Percentiles rank a stretch among this genome's conserved stretches.
phyloP scores from a whole-genome alignment of 768 basidiomycete genomes.

The Asterophora parasitica region DNA sequence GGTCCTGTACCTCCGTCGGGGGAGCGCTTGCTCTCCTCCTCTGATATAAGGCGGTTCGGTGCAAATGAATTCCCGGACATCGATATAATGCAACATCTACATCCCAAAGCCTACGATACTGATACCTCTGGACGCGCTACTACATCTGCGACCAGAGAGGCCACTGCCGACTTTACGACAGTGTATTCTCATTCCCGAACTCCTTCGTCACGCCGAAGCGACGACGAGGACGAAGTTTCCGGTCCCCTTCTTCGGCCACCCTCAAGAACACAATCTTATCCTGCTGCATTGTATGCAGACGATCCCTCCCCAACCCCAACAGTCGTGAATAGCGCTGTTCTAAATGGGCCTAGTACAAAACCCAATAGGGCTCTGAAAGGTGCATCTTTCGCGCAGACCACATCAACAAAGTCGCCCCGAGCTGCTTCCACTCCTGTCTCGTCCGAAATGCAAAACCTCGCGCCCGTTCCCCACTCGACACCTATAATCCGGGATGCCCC shows the following conservation, averaged over 20 bases:
- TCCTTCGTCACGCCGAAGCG: neutral
- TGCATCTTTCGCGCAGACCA: neutral
- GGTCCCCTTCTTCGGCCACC: constrained; percentile 4
- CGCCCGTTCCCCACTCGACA: neutral
- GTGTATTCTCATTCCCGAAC: neutral
- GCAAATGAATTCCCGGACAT: constrained; percentile 6
- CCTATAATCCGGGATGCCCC: neutral
- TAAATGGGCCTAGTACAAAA: neutral
- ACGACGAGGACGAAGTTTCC: neutral
- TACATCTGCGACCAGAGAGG: neutral
- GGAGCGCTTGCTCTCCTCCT: neutral
- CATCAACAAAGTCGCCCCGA: neutral
- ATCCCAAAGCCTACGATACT: neutral
- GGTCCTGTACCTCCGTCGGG: neutral
- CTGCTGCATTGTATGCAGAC: constrained; percentile 2
- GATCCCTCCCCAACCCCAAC: constrained; percentile 7
- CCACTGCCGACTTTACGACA: neutral
- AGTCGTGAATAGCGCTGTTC: neutral
- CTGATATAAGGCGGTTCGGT: neutral
- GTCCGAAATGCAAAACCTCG: neutral
- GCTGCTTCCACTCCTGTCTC: neutral
- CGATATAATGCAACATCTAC: constrained; percentile 16
- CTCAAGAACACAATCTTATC: constrained; percentile 12
- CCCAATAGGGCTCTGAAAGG: neutral
- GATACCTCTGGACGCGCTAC: neutral